A percentile compares a stretch with the other conserved stretches of the same genome.
Evolutionary conservation across 1,139 yeast genomes (phyloP).

Genomic region (Arxiozyma heterogenica): DNA sequence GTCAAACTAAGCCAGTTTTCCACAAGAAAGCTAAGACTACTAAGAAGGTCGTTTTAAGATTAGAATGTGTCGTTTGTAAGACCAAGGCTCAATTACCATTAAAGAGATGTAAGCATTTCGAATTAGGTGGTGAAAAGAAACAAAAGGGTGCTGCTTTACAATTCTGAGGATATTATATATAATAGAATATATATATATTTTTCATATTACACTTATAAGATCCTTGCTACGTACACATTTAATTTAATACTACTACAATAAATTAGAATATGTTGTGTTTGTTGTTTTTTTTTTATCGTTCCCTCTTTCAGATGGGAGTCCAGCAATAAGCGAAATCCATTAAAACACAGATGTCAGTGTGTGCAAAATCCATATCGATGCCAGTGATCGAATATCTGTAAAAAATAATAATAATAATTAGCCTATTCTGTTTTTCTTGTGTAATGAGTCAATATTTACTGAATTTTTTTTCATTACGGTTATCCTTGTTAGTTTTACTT

Average conservation of each 20-base stretch:
- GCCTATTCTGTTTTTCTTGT: background rate
- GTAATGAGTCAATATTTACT: background rate
- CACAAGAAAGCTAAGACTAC: constrained; percentile 99
- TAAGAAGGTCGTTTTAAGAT: constrained; percentile 98
- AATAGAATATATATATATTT: background rate
- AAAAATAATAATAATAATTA: no score
- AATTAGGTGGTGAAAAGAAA: constrained; percentile 99
- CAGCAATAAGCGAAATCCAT: background rate
- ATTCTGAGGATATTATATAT: constrained; percentile 43
- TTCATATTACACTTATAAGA: background rate
- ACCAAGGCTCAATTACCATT: constrained; percentile 96
- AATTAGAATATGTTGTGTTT: no score
- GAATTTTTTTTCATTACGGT: no score
- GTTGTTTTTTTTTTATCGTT: no score
- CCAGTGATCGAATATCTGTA: no score
- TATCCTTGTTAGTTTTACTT: no score
- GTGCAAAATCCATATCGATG: no score
- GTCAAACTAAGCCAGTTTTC: constrained; percentile 99
- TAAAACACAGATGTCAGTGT: no score
- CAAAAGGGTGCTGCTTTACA: constrained; percentile 99
- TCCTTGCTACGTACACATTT: constrained; percentile 2
- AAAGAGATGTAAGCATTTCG: constrained; percentile 99
- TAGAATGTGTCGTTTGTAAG: constrained; percentile 98
- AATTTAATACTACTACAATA: background rate
- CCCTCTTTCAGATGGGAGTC: background rate